A percentile compares a stretch with the other conserved stretches of the same genome.
phyloP scores from a whole-genome alignment of 2,329 filamentous ascomycete genomes.

The Periconia macrospinosa region DNA sequence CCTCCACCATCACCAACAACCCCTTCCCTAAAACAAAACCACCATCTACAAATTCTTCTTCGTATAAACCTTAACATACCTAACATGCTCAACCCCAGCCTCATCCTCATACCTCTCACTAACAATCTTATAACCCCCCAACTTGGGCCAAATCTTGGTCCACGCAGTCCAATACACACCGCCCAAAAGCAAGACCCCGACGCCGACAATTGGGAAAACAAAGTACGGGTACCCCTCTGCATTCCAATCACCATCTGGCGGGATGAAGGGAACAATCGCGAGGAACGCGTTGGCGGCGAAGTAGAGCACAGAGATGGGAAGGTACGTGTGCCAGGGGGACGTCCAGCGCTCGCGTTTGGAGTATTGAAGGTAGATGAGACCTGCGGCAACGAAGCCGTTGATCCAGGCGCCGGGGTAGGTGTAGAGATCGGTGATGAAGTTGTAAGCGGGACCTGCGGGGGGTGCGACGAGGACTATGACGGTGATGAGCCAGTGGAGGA shows the following conservation, averaged over 20 bases:
- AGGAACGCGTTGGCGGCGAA: slow-evolving; percentile 47
- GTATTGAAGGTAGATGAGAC: slow-evolving; percentile 41
- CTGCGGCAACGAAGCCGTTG: slow-evolving; percentile 39
- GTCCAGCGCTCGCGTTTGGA: slow-evolving; percentile 36
- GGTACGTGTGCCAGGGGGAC: slow-evolving; percentile 43
- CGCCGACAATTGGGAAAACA: slow-evolving; percentile 48
- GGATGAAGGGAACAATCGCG: slow-evolving; percentile 47
- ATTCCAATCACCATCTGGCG: slow-evolving; percentile 45
- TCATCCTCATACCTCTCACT: slow-evolving; percentile 31
- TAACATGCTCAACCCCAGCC: slow-evolving; percentile 32
- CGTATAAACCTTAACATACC: slow-evolving; percentile 37
- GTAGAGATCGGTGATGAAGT: slow-evolving; percentile 63
- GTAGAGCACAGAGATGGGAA: slow-evolving; percentile 42
- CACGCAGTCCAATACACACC: slow-evolving; percentile 39
- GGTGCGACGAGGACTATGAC: slow-evolving; percentile 67
- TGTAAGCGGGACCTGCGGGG: slow-evolving; percentile 69
- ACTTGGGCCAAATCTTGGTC: slow-evolving; percentile 23
- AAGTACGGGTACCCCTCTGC: slow-evolving; percentile 49
- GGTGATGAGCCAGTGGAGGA: slow-evolving; percentile 68
- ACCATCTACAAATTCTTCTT: slow-evolving; percentile 9
- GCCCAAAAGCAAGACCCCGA: slow-evolving; percentile 43
- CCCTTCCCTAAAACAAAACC: background rate
- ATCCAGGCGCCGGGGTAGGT: slow-evolving; percentile 43
- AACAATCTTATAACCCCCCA: slow-evolving; percentile 36
- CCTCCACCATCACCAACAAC: no score